Conservation (phyloP, 345 rosid genomes). For the Kernera saxatilis region DNA sequence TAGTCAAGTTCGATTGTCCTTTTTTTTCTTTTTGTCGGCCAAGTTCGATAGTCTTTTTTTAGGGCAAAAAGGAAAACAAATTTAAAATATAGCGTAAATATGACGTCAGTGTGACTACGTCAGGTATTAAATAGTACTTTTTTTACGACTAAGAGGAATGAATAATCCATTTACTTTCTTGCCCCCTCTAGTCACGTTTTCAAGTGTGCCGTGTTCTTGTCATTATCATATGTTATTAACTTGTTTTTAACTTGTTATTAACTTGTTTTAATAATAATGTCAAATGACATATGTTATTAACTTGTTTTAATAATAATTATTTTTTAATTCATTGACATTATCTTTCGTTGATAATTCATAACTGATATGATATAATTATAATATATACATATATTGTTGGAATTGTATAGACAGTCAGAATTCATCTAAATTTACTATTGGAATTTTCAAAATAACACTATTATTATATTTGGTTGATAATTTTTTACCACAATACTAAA, state of each 20-base stretch:
- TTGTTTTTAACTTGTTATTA: neutral
- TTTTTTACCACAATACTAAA: too few species aligned
- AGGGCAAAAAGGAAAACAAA: neutral
- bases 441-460: too few species aligned
- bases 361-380: too few species aligned
- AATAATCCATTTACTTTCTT: neutral
- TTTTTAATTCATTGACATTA: neutral
- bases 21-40: too few species aligned
- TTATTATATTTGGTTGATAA: too few species aligned
- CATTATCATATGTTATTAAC: neutral
- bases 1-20: neutral
- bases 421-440: too few species aligned
- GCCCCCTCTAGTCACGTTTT: neutral
- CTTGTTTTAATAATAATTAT: neutral
- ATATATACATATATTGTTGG: too few species aligned
- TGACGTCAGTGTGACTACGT: neutral
- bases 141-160: neutral
- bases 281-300: neutral
- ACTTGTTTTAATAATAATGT: neutral
- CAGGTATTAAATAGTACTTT: neutral
- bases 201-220: too few species aligned
- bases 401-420: too few species aligned
- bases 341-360: neutral
- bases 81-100: neutral
- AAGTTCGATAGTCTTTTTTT: neutral